Conservation (phyloP, 148 eudicot genomes). For the Silene conica region DNA sequence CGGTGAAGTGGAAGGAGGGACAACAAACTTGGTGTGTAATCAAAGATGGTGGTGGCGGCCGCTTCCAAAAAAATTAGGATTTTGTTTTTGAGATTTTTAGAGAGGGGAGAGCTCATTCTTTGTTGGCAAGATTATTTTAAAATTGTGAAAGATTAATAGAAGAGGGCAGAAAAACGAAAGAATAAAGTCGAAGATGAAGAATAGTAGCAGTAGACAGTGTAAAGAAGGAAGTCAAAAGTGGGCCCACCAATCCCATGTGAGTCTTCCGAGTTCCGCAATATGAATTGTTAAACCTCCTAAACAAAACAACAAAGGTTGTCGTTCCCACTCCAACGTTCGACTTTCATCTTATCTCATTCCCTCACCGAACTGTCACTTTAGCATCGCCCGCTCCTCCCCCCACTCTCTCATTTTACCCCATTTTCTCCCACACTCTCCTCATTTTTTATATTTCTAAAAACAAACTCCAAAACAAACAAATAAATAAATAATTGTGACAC, state of each 20-base stretch:
- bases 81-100: too few relatives aligned
- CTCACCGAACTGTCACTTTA: conserved; percentile 16
- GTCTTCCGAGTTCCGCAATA: too few relatives aligned
- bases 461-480: background rate
- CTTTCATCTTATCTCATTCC: conserved; percentile 21
- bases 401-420: conserved; percentile 22
- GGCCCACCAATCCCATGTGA: background rate
- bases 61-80: too few relatives aligned
- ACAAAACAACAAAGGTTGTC: conserved; percentile 1
- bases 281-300: background rate
- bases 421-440: conserved; percentile 19
- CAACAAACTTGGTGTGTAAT: too few relatives aligned
- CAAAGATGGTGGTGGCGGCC: too few relatives aligned
- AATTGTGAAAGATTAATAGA: too few relatives aligned
- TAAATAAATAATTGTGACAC: background rate
- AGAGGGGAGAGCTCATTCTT: too few relatives aligned
- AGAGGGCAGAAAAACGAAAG: too few relatives aligned
- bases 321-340: conserved; percentile 44
- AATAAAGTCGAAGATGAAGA: too few relatives aligned
- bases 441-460: background rate
- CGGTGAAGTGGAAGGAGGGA: too few relatives aligned
- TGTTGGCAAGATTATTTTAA: too few relatives aligned
- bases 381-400: background rate
- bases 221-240: background rate
- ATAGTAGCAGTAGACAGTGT: background rate